These are phyloP conservation scores for Mucor circinelloides DNA, from an alignment of 371 early-diverging fungal genomes.

Conservation along the genomic window DNA sequence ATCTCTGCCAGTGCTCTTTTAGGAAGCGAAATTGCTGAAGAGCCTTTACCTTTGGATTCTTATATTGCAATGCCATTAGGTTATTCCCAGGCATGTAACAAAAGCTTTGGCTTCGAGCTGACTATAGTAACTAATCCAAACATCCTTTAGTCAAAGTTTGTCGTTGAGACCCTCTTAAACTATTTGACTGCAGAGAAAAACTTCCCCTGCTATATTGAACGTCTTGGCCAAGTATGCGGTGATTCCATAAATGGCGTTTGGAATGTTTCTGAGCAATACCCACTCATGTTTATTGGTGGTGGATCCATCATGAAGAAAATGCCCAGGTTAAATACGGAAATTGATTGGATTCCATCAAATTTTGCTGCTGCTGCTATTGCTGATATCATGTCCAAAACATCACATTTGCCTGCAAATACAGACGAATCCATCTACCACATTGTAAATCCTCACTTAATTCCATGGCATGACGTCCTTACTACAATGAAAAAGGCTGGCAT, in stretches of 20 bases:
- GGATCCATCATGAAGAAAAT: slow-evolving; percentile 31
- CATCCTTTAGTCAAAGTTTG: too few species aligned
- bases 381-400: slow-evolving; percentile 32
- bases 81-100: slow-evolving; percentile 46
- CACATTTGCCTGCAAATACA: slow-evolving; percentile 4
- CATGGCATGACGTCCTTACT: slow-evolving; percentile 26
- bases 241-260: slow-evolving; percentile 43
- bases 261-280: slow-evolving; percentile 47
- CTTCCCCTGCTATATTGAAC: slow-evolving; percentile 38
- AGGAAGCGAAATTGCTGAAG: slow-evolving; percentile 24
- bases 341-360: slow-evolving; percentile 49
- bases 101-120: too few species aligned
- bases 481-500: slow-evolving; percentile 29
- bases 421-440: slow-evolving; percentile 33
- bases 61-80: slow-evolving; percentile 44
- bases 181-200: slow-evolving; percentile 35
- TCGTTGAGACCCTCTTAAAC: slow-evolving; percentile 37
- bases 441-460: slow-evolving; percentile 31
- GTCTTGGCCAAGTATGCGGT: slow-evolving; percentile 49
- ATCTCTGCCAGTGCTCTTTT: slow-evolving; percentile 25
- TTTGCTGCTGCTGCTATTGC: slow-evolving; percentile 33
- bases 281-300: slow-evolving; percentile 43
- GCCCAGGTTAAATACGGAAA: slow-evolving; percentile 20
- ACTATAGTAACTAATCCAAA: too few species aligned
- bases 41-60: slow-evolving; percentile 28